phyloP scores from a whole-genome alignment of 176 grass and related monocot genomes.

The Echinochloa phyllopogon region DNA sequence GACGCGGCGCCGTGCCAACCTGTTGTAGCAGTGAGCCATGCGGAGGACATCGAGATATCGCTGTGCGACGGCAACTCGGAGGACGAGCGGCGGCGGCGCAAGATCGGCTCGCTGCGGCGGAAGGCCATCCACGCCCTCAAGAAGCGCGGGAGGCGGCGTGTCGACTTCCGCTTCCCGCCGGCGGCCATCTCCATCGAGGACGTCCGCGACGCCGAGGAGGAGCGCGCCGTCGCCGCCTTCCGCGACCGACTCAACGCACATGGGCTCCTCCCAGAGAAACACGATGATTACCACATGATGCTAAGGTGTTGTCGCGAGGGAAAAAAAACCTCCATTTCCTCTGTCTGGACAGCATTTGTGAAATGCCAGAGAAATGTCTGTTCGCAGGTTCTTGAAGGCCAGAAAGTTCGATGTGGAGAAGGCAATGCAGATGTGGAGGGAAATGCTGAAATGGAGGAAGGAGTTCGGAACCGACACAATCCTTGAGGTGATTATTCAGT shows the following conservation, averaged over 20 bases:
- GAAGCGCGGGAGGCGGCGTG: conserved; percentile 86
- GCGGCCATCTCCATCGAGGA: conserved; percentile 93
- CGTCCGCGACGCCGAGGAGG: conserved; percentile 90
- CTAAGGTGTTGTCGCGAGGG: conserved; percentile 59
- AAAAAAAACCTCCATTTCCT: background rate
- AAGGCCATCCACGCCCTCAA: conserved; percentile 88
- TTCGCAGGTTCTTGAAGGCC: conserved; percentile 85
- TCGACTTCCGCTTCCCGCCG: conserved; percentile 88
- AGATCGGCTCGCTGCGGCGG: conserved; percentile 82
- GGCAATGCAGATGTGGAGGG: conserved; percentile 92
- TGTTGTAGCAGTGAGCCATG: conserved; percentile 50
- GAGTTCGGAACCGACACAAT: conserved; percentile 91
- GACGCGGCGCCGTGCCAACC: background rate
- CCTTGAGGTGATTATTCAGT: conserved; percentile 63
- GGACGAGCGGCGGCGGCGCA: conserved; percentile 92
- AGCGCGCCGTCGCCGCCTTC: conserved; percentile 81
- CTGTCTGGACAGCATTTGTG: background rate
- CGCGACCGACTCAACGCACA: conserved; percentile 68
- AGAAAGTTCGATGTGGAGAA: conserved; percentile 90
- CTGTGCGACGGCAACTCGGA: conserved; percentile 86
- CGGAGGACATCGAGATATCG: conserved; percentile 76
- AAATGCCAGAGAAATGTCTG: background rate
- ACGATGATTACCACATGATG: conserved; percentile 95
- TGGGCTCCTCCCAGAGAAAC: conserved; percentile 75
- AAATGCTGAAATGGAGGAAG: conserved; percentile 95